Evolutionary conservation across 1,284 basidiomycete genomes (phyloP).

Genomic region (Bondarzewia mesenterica): DNA sequence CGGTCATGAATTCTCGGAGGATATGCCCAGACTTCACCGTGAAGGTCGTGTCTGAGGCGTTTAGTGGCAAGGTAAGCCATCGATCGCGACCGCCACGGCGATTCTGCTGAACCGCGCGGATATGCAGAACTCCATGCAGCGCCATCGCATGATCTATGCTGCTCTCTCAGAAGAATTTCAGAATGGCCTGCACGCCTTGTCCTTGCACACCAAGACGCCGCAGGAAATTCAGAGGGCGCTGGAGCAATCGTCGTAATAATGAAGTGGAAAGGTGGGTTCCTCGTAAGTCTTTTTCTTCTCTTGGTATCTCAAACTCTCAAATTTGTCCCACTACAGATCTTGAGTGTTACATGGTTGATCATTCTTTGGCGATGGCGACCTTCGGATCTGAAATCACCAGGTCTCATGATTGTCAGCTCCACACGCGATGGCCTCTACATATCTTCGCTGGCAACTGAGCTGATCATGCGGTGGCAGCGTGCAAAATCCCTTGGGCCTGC

Average conservation of each 20-base stretch:
- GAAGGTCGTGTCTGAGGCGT: constrained; percentile 59
- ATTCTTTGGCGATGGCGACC: neutral
- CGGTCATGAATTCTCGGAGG: constrained; percentile 3
- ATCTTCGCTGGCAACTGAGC: neutral
- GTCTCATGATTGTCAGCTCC: neutral
- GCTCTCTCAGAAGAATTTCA: constrained; percentile 61
- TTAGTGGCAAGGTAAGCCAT: constrained; percentile 58
- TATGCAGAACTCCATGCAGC: constrained; percentile 59
- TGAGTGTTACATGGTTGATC: neutral
- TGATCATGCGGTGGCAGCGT: no score
- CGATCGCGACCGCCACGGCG: neutral
- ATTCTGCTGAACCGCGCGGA: neutral
- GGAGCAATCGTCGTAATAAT: neutral
- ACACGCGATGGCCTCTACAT: no score
- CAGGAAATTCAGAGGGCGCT: constrained; percentile 29
- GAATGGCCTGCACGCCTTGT: constrained; percentile 66
- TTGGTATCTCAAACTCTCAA: neutral
- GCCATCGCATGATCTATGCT: constrained; percentile 70
- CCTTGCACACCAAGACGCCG: constrained; percentile 64
- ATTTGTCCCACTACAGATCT: no score
- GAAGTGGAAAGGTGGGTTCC: neutral
- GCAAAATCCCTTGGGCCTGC: no score
- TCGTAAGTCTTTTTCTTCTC: neutral
- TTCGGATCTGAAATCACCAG: neutral
- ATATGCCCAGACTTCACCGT: constrained; percentile 59